Evolutionary conservation across 225 moss, liverwort and hornwort species (phyloP).

Genomic region (Pseudisothecium myosuroides): DNA sequence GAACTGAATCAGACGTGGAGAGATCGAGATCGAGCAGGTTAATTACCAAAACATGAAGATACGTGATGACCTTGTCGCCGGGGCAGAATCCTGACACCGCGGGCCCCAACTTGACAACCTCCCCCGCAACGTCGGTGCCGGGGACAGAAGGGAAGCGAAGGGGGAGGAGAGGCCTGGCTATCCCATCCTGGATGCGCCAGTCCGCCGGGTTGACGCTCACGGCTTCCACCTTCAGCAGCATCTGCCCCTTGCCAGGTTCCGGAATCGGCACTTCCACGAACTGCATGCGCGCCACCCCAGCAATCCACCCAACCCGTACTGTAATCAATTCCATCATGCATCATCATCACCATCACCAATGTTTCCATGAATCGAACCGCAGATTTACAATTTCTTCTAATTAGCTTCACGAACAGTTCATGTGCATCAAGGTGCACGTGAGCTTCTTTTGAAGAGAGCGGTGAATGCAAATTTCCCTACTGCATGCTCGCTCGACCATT

Average conservation of each 20-base stretch:
- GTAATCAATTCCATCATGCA: background rate
- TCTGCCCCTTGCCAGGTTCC: constrained; percentile 29
- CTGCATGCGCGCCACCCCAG: background rate
- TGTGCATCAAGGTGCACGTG: background rate
- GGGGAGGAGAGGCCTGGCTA: constrained; percentile 14
- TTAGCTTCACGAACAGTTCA: background rate
- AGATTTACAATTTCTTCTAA: background rate
- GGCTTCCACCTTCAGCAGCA: constrained; percentile 62
- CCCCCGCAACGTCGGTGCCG: constrained; percentile 50
- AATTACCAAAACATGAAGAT: constrained; percentile 23
- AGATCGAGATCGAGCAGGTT: background rate
- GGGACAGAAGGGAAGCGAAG: constrained; percentile 42
- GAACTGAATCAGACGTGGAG: background rate
- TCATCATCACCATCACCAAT: background rate
- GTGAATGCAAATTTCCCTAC: background rate
- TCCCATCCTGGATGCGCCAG: constrained; percentile 47
- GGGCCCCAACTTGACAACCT: constrained; percentile 53
- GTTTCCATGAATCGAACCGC: background rate
- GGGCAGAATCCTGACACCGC: constrained; percentile 19
- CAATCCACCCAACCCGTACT: background rate
- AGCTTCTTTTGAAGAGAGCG: background rate
- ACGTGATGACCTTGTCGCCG: constrained; percentile 46
- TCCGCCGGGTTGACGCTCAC: constrained; percentile 56
- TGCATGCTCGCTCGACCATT: background rate
- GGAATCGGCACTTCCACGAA: constrained; percentile 26